Base-by-base conservation (phyloP, 2,329 filamentous ascomycete species). In the Cladophialophora yegresii region DNA sequence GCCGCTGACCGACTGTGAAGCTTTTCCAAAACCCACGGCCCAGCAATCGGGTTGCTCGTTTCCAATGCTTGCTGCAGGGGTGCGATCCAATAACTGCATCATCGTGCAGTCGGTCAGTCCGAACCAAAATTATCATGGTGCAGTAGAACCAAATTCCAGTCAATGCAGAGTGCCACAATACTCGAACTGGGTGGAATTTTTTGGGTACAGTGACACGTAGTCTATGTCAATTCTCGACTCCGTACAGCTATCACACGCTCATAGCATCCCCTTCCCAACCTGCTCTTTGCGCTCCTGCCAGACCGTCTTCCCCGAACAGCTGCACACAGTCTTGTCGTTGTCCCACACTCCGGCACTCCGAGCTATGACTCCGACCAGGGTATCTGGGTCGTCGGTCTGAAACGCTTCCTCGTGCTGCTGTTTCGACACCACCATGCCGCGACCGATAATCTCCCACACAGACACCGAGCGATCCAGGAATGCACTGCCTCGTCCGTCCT, bases 291-390 rank as follows among this genome's bases (percentile, higher is more conserved):
- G 87, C 82, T 99, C 95, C 78, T 99, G 90, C 95, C 95, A 99
- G 10, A 99, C 86, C 62, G 93, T 98, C 86, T 98, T 98, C 3
- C 95, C 95, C 43, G 92, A 96, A 78, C 95, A 99, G 54, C 92
- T 96, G 77, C 95, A 99, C 5, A 99, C 93, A 53, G 91, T 96
- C 84, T 98, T 99, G 76, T 97, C 92, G 73, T 99, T 96, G 77
- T 97, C 93, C 95, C 95, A 99, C 67, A 96, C 89, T n/a, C 95
- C 95, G 16, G 95, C 93, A 77, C 93, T 97, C 74, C 95, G 84
- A 55, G 95, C 95, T 78, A 99, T 91, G 58, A 99, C 93, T 8
- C 95, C 95, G 1, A 96, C 91, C 57, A 97, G 81, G 22, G 92
- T 96, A 75, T 96, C 87, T 61, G 87, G 84, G 74, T 96, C 91